A percentile compares a stretch with the other conserved stretches of the same genome.
phyloP scores from a whole-genome alignment of 129 eudicot species.

The Flaveria linearis region DNA sequence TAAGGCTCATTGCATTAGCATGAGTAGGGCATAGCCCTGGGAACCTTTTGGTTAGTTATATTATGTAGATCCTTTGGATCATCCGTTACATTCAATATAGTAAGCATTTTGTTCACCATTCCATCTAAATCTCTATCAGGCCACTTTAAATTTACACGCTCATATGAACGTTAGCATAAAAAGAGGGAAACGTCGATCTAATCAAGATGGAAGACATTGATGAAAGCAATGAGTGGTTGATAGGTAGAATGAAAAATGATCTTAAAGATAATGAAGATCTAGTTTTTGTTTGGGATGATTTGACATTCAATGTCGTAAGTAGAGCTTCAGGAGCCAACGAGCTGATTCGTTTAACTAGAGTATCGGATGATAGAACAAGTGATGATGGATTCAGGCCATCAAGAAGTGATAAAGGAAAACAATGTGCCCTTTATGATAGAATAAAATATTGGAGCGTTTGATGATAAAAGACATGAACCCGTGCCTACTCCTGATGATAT shows the following conservation, averaged over 20 bases:
- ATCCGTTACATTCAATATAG: too few relatives aligned
- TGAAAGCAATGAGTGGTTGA: conserved; percentile 6
- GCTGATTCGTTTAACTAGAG: not conserved
- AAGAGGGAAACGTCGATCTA: not conserved
- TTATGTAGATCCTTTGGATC: too few relatives aligned
- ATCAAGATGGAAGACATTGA: not conserved
- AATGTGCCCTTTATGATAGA: not conserved
- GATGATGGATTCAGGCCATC: not conserved
- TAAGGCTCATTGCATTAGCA: too few relatives aligned
- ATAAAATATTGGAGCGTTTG: not conserved
- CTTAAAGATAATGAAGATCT: not conserved
- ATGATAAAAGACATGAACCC: not conserved
- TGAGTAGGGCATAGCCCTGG: too few relatives aligned
- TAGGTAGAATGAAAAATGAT: not conserved
- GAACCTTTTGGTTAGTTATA: too few relatives aligned
- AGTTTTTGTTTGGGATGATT: not conserved
- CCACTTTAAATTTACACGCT: too few relatives aligned
- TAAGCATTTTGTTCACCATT: too few relatives aligned
- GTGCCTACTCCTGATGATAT: not conserved
- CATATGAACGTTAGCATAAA: not conserved
- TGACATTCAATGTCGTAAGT: not conserved
- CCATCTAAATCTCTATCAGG: too few relatives aligned
- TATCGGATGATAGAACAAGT: not conserved
- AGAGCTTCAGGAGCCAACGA: not conserved
- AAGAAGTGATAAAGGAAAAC: not conserved